phyloP scores from a whole-genome alignment of 2,329 filamentous ascomycete genomes.

The Trichoderma gracile region DNA sequence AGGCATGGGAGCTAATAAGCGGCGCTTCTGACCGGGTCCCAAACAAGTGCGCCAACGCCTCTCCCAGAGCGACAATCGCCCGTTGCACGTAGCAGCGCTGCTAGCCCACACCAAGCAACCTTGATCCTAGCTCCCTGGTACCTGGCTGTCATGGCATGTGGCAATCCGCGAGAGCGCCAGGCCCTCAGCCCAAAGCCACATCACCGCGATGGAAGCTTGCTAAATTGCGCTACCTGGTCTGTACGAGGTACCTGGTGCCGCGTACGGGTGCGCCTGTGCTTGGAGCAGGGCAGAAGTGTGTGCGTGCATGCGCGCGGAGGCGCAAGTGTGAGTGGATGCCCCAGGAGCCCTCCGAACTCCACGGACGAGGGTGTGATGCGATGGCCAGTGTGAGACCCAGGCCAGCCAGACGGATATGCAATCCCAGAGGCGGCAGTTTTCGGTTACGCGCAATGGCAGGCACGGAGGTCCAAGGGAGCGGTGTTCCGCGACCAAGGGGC shows the following conservation, averaged over 20 bases:
- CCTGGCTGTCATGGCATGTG: slow-evolving; percentile 16
- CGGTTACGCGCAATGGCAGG: slow-evolving; percentile 9
- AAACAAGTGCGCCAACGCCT: slow-evolving; percentile 23
- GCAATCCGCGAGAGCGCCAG: slow-evolving; percentile 15
- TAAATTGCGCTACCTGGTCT: neutral
- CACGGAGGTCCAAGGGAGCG: slow-evolving; percentile 4
- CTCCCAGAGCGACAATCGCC: slow-evolving; percentile 21
- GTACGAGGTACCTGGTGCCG: neutral
- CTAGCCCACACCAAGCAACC: slow-evolving; percentile 5
- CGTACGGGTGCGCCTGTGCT: neutral
- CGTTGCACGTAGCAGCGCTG: slow-evolving; percentile 16
- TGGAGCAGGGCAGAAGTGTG: slow-evolving; percentile 17
- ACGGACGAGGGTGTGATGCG: slow-evolving; percentile 19
- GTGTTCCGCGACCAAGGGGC: neutral
- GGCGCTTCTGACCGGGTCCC: slow-evolving; percentile 19
- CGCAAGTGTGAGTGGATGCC: slow-evolving; percentile 21
- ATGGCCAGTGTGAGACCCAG: slow-evolving; percentile 18
- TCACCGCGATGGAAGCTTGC: neutral
- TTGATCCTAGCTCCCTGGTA: slow-evolving; percentile 21
- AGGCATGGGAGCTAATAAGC: slow-evolving; percentile 15
- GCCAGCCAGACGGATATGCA: slow-evolving; percentile 14
- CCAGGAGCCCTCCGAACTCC: slow-evolving; percentile 20
- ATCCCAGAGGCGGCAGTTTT: slow-evolving; percentile 21
- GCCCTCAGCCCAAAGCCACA: slow-evolving; percentile 15
- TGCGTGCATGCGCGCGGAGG: slow-evolving; percentile 20